phyloP scores from a whole-genome alignment of 2,329 filamentous ascomycete genomes.

The Penicillium sp. region DNA sequence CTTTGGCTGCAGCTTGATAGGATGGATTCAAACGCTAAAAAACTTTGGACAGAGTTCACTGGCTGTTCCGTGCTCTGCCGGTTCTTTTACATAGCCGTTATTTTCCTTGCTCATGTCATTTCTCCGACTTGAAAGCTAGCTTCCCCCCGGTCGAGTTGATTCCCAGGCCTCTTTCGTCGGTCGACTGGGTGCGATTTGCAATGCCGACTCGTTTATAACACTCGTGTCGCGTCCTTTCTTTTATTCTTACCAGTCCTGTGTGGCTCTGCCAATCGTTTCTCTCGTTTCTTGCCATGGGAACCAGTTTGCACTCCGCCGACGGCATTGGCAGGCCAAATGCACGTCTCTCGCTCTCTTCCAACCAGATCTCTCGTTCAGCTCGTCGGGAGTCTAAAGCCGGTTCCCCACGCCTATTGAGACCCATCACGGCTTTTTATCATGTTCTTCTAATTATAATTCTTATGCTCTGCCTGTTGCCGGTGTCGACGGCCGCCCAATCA shows the following conservation, averaged over 20 bases:
- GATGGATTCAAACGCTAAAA: constrained; percentile 3
- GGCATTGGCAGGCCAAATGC: constrained; percentile 4
- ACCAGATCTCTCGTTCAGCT: not conserved
- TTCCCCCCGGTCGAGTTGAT: not conserved
- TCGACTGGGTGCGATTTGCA: not conserved
- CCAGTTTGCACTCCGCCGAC: constrained; percentile 1
- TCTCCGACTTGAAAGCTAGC: not conserved
- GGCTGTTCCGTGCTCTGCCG: constrained; percentile 7
- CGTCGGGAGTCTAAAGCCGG: not conserved
- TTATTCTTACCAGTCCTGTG: constrained; percentile 5
- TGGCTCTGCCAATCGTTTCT: constrained; percentile 13
- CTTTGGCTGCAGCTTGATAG: constrained; percentile 11
- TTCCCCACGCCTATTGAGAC: constrained; percentile 1
- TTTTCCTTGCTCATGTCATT: not conserved
- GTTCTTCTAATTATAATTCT: constrained; percentile 22
- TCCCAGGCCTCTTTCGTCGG: constrained; percentile 1
- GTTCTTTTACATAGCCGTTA: constrained; percentile 2
- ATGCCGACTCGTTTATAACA: constrained; percentile 10
- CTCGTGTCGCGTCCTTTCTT: constrained; percentile 4
- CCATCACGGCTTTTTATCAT: constrained; percentile 7
- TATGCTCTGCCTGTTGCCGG: constrained; percentile 14
- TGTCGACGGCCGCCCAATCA: constrained; percentile 12
- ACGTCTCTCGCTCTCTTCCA: constrained; percentile 4
- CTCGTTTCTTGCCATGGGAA: constrained; percentile 7
- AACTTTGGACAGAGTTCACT: constrained; percentile 4